Base-by-base conservation (phyloP, 257 asterid species). In the Rhazya stricta region DNA sequence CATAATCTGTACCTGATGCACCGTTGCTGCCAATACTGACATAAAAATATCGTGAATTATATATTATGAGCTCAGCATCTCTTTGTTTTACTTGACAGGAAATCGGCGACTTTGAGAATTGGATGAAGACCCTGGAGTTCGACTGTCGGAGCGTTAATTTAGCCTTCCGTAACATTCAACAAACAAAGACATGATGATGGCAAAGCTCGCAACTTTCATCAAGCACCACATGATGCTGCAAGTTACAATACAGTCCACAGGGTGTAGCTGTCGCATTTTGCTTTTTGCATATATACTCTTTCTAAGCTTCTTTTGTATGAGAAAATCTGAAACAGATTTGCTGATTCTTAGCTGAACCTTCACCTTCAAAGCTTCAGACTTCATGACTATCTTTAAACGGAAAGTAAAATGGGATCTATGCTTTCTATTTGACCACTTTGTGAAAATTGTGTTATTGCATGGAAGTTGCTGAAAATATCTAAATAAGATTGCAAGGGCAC, bases 51-150 rank as follows among this genome's bases (percentile, higher is more conserved):
- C 36, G 15, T 6, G 39, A 54, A 19, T 56, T 3, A 13, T 56
- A 6, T 63, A 1, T 23, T 42, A 19, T 6, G 11, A 45, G 50
- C 72, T 57, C 37, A 23, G 36, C 19, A 36, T 65, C 68, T 53
- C 39, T 67, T 77, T 18, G n/a, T 73, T 69, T 69, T 62, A 62
- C 72, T 75, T 16, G 11, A 63, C 89, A 94, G 97, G 99, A 95
- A 86, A 95, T 95, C 65, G 99, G 98, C 68, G 99, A 91, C 73
- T 95, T 92, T 70, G 98, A 95, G 88, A 95, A 92, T 85, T 95
- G 99, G 99, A 95, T 95, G 99, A 95, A 95, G 96, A 92, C 97
- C 1, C 91, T 92, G 97, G 98, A 95, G 85, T 90, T 95, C 15
- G 97, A 95, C 76, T 92, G 96, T 81, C 89, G 83, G 88, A 91